A percentile compares a stretch with the other conserved stretches of the same genome.
These are phyloP conservation scores for Niebla homalea DNA, from an alignment of 495 filamentous ascomycete genomes.

Conservation along the genomic window DNA sequence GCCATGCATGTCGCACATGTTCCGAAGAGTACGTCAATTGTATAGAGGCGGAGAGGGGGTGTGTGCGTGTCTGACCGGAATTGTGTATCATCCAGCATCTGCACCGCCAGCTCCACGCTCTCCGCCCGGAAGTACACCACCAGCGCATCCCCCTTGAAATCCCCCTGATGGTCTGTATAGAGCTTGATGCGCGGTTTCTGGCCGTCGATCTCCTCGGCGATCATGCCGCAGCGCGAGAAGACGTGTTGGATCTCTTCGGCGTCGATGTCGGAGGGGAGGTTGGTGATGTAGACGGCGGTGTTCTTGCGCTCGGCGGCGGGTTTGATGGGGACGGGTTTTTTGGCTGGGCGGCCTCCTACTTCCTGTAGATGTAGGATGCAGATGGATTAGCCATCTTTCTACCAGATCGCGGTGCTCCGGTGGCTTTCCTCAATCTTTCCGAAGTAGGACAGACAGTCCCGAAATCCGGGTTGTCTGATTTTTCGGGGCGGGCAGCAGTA, in stretches of 20 bases:
- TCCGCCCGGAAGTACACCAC: slow-evolving; percentile 91
- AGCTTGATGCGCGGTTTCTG: slow-evolving; percentile 82
- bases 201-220: slow-evolving; percentile 84
- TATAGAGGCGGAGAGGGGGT: slow-evolving; percentile 6
- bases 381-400: background rate
- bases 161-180: slow-evolving; percentile 68
- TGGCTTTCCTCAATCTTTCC: background rate
- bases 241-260: slow-evolving; percentile 66
- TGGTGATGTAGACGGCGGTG: slow-evolving; percentile 81
- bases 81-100: slow-evolving; percentile 81
- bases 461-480: background rate
- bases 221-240: slow-evolving; percentile 83
- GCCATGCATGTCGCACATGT: background rate
- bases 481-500: background rate
- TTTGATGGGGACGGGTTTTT: slow-evolving; percentile 38
- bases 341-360: slow-evolving; percentile 21
- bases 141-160: slow-evolving; percentile 85
- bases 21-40: slow-evolving; percentile 20
- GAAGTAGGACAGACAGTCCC: background rate
- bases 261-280: slow-evolving; percentile 63
- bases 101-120: slow-evolving; percentile 76
- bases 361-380: slow-evolving; percentile 11
- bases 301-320: slow-evolving; percentile 63
- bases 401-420: background rate
- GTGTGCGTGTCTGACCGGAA: slow-evolving; percentile 52